Evolutionary conservation across 768 basidiomycete species (phyloP).

Genomic region (Termitomyces sp.): DNA sequence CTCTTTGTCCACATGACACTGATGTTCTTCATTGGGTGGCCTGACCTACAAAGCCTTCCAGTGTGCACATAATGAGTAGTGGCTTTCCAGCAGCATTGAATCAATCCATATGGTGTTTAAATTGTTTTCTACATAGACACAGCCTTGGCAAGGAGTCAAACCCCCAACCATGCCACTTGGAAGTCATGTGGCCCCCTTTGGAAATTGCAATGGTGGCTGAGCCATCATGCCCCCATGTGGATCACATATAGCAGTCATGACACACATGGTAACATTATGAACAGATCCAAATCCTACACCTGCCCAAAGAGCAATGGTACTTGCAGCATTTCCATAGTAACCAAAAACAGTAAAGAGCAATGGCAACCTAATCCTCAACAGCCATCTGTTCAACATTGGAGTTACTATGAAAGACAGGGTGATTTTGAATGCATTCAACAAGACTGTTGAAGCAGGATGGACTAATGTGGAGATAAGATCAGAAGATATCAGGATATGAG

Average conservation of each 20-base stretch:
- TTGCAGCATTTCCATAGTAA: neutral
- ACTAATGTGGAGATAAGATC: neutral
- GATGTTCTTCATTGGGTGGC: too few species aligned
- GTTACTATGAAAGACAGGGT: slow-evolving; percentile 14
- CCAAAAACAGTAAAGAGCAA: neutral
- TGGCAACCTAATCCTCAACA: slow-evolving; percentile 14
- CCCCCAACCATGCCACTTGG: too few species aligned
- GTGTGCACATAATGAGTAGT: too few species aligned
- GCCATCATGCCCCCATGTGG: too few species aligned
- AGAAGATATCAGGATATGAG: neutral
- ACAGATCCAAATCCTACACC: slow-evolving; percentile 13
- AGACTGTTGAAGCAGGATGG: neutral
- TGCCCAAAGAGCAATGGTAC: slow-evolving; percentile 13
- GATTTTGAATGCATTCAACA: neutral
- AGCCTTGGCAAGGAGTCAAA: too few species aligned
- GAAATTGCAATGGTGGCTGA: too few species aligned
- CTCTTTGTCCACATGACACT: too few species aligned
- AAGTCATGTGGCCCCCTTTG: too few species aligned
- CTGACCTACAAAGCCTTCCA: too few species aligned
- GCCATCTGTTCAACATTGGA: slow-evolving; percentile 14
- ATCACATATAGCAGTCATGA: neutral
- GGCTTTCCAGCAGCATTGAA: too few species aligned
- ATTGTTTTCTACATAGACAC: too few species aligned
- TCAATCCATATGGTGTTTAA: too few species aligned
- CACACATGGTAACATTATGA: slow-evolving; percentile 8